Evolutionary conservation across 2,329 filamentous ascomycete genomes (phyloP), one percentile per base, ranked within the genome.

Genomic region (Alternaria angustiovoidea): DNA sequence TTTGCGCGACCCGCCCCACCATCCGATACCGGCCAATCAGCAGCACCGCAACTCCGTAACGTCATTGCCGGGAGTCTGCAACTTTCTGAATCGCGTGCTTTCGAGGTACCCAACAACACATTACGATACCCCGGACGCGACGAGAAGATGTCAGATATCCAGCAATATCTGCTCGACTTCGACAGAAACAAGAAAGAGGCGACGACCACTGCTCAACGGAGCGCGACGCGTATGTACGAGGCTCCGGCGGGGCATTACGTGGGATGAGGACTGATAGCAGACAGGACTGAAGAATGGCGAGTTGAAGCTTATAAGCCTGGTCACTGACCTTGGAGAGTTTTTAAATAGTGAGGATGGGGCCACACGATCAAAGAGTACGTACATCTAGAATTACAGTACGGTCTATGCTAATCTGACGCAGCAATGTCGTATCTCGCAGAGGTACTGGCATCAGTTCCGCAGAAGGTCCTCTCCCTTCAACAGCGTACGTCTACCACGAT

Each of bases 251-350:
- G 62, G 63, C 39, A 59, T 36, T 20, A 54, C 32, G 48, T 54
- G 64, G 54, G 59, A 43, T 56, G 59, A 59, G 48, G 57, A 11
- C 65, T 71, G 65, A 75, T 65, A 32, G 49, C 38, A 30, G 51
- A 39, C 61, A 89, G 86, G 84, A 74, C 80, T 91, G 61, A 84
- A 88, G 71, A 81, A 77, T 68, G 87, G 86, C 65, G 81, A 89
- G 67, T 80, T 86, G 53, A 89, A 86, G 67, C 80, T 91, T 34
- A 82, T 90, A 57, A 84, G 85, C 54, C 78, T 90, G 51, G 85
- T 91, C 55, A 86, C 89, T 70, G 87, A 86, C 44, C 80, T 90
- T 32, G 86, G 87, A 20, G 87, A 89, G 74, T 90, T 89, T 67
- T 84, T 91, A 70, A 90, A 89, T 66, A 86, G 88, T 74, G 87